Base-by-base conservation (phyloP, 2,329 filamentous ascomycete species). In the Waltergamsia citrina region DNA sequence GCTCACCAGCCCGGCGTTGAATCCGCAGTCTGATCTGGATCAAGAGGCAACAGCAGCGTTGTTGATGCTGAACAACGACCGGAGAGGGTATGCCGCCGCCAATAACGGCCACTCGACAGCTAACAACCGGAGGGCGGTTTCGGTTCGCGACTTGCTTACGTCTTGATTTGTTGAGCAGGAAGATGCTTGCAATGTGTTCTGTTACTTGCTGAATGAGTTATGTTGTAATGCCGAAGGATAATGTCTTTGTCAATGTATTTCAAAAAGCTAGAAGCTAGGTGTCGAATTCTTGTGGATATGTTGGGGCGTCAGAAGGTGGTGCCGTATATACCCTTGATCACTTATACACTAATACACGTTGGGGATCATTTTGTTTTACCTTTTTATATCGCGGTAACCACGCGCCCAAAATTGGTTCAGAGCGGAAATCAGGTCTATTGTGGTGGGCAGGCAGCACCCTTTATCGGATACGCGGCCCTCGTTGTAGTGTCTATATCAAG, bases 11-110 rank as follows among this genome's bases (percentile, higher is more conserved):
- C 75, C 74, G 2, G 67, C 67, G 7, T 52, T 79, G 29, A 50
- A 59, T 15, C 72, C 75, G 1, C 69, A 74, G 47, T 60, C 62
- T 23, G 73, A 78, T 32, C 48, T 74, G 5, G 77, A 83, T 41
- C 80, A 87, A 40, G 85, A 92, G 53, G 88, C 86, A 2, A 92
- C 86, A 7, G 81, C 85, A 10, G 88, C 87, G 4, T 56, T 94
- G 45, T 58, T 94, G 53, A 94, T 94, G 87, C 63, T 95, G 38
- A 93, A 88, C 44, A 77, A 69, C 35, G 86, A 92, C 52, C 73
- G 85, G 26, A 69, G 85, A 23, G 68, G 66, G 24, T 63, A 59
- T 8, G 35, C n/a, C 16, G 7, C 15, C 5, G 29, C 19, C 12
- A n/a, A n/a, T n/a, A n/a, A n/a, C n/a, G n/a, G n/a, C n/a, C n/a